Evolutionary conservation across 176 grass and related monocot genomes (phyloP), one percentile per base, ranked within the genome.

Genomic region (Musa troglodytarum): DNA sequence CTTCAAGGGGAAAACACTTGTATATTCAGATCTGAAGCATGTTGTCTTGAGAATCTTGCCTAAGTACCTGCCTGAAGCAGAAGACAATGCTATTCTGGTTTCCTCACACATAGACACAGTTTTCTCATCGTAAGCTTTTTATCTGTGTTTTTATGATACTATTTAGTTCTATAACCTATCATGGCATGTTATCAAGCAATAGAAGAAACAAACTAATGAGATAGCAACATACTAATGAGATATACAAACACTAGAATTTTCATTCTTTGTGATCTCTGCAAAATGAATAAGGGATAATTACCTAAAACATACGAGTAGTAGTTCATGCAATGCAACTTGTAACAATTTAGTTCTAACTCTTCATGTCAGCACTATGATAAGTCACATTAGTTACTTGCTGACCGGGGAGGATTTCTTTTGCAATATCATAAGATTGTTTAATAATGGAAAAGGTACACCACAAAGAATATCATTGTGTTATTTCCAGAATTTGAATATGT

Each of bases 41-140:
- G 95, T 99, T 53, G 56, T 94, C 54, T 78, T 99, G 78, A 94
- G 72, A 99, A 87, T 99, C 85, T 72, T 87, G 80, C 95, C 95
- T 25, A 99, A 99, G 56, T 99, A 91, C 90, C 78, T 89, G 74
- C 84, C 78, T 26, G 80, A 94, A 88, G 88, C 88, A 1, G 88
- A 88, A 75, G 95, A 94, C 73, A 89, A 99, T 80, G 80, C 84
- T 74, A 91, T 99, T 80, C 84, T 99, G 7, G 84, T 99, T 75
- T 99, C 95, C 87, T 99, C 95, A 19, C 95, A 99, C 74, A 91
- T 99, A 7, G 95, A 99, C 65, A 99, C 95, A 43, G 95, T 99
- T 84, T 89, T 89, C 50, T 87, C 95, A 86, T 78, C 84, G 95
- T 99, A 99, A 70, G 79, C 2, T 69, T 84, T 70, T 58, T 4